A percentile compares a stretch with the other conserved stretches of the same genome.
Evolutionary conservation across 495 filamentous ascomycete genomes (phyloP).

Genomic region (Neurospora sp.): DNA sequence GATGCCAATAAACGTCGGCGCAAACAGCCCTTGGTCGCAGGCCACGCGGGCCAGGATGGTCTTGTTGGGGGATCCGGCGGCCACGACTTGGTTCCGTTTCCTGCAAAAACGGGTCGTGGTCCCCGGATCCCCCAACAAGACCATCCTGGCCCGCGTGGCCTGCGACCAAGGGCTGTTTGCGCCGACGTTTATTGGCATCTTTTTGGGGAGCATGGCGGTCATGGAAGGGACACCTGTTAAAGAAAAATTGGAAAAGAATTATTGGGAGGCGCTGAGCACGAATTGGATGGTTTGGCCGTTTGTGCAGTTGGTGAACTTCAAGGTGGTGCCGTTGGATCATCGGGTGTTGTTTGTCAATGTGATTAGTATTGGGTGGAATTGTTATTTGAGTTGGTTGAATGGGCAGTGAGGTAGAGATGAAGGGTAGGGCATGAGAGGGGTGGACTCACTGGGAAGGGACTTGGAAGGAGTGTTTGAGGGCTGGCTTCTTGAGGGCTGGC

Average conservation of each 20-base stretch:
- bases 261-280: conserved; percentile 56
- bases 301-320: conserved; percentile 87
- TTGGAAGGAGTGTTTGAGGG: no score
- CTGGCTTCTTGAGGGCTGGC: no score
- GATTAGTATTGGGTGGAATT: conserved; percentile 82
- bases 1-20: no score
- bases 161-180: conserved; percentile 84
- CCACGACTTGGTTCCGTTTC: conserved; percentile 80
- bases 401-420: conserved; percentile 19
- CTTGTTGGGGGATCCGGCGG: no score
- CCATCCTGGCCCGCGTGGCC: conserved; percentile 72
- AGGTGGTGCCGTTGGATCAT: conserved; percentile 76
- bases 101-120: conserved; percentile 56
- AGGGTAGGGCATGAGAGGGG: no score
- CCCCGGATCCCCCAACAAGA: conserved; percentile 45
- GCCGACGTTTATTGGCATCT: conserved; percentile 66
- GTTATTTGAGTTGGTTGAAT: conserved; percentile 81
- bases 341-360: conserved; percentile 84
- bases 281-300: conserved; percentile 92
- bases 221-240: conserved; percentile 66
- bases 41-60: no score
- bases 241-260: conserved; percentile 63
- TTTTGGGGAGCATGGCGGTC: conserved; percentile 77
- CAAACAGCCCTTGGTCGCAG: no score
- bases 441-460: no score